These are phyloP conservation scores for Cordyceps cicadae DNA, from an alignment of 2,329 filamentous ascomycete genomes.

Conservation along the genomic window DNA sequence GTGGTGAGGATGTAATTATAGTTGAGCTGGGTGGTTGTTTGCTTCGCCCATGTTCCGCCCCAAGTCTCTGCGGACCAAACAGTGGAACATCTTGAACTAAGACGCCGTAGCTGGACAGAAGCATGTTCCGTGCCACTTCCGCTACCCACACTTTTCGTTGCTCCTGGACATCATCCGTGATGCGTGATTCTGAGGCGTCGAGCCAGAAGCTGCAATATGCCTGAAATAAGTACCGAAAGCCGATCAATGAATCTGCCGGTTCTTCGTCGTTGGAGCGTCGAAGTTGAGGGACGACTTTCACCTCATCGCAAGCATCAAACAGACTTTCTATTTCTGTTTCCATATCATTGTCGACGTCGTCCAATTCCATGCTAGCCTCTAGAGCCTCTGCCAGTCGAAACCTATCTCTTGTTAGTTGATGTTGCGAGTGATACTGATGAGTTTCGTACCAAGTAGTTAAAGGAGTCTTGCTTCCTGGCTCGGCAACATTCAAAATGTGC, in stretches of 20 bases:
- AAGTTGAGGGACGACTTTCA: slow-evolving; percentile 24
- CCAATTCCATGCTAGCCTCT: slow-evolving; percentile 1
- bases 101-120: slow-evolving; percentile 27
- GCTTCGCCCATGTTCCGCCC: background rate
- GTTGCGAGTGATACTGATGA: background rate
- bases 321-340: slow-evolving; percentile 23
- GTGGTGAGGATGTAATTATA: slow-evolving; percentile 9
- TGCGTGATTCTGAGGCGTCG: slow-evolving; percentile 17
- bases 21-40: slow-evolving; percentile 11
- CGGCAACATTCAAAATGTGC: slow-evolving; percentile 19
- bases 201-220: slow-evolving; percentile 27
- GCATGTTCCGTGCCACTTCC: slow-evolving; percentile 26
- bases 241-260: slow-evolving; percentile 18
- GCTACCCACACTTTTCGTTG: slow-evolving; percentile 21
- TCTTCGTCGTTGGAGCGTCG: slow-evolving; percentile 19
- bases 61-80: slow-evolving; percentile 17
- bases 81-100: slow-evolving; percentile 26
- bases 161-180: slow-evolving; percentile 20
- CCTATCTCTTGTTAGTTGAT: background rate
- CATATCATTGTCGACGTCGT: slow-evolving; percentile 16
- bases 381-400: slow-evolving; percentile 8
- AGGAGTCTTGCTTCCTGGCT: slow-evolving; percentile 19
- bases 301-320: slow-evolving; percentile 20
- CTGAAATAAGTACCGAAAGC: slow-evolving; percentile 21
- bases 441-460: slow-evolving; percentile 26